phyloP scores from a whole-genome alignment of 2,329 filamentous ascomycete genomes.

The Claviceps fusiformis region DNA sequence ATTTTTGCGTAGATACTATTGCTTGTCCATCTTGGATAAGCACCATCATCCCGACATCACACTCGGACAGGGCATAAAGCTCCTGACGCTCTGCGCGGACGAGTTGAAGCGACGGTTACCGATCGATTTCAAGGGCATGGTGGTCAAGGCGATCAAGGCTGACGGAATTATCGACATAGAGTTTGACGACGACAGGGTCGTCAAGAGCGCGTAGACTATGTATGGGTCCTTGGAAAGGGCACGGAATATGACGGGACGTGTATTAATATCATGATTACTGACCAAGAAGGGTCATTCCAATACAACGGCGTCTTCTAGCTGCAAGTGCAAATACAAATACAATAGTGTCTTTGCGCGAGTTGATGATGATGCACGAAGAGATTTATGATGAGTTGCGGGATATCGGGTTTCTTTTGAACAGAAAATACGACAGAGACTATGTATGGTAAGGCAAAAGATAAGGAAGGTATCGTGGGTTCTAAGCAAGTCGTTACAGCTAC shows the following conservation, averaged over 20 bases:
- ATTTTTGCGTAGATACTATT: slow-evolving; percentile 65
- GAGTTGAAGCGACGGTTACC: slow-evolving; percentile 94
- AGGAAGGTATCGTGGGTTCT: background rate
- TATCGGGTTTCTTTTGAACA: background rate
- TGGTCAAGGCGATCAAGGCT: slow-evolving; percentile 88
- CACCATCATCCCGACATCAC: slow-evolving; percentile 93
- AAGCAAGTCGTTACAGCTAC: background rate
- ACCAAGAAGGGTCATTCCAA: background rate
- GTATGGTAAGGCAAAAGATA: background rate
- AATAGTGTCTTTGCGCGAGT: background rate
- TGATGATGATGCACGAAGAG: background rate
- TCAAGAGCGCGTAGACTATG: slow-evolving; percentile 38
- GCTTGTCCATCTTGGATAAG: slow-evolving; percentile 93
- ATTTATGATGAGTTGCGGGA: background rate
- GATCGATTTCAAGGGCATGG: slow-evolving; percentile 96
- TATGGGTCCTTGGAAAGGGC: background rate
- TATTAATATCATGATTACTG: slow-evolving; percentile 21
- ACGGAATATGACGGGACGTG: slow-evolving; percentile 14
- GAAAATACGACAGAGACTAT: background rate
- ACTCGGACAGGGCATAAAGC: slow-evolving; percentile 78
- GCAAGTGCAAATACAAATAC: background rate
- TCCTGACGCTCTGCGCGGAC: slow-evolving; percentile 88
- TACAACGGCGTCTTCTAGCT: background rate
- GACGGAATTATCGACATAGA: slow-evolving; percentile 78
- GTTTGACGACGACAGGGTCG: slow-evolving; percentile 68